Percentiles rank a stretch among this genome's conserved stretches.
phyloP scores from a whole-genome alignment of 192 early-diverging fungal genomes.

The Fimicolochytrium jonesii region DNA sequence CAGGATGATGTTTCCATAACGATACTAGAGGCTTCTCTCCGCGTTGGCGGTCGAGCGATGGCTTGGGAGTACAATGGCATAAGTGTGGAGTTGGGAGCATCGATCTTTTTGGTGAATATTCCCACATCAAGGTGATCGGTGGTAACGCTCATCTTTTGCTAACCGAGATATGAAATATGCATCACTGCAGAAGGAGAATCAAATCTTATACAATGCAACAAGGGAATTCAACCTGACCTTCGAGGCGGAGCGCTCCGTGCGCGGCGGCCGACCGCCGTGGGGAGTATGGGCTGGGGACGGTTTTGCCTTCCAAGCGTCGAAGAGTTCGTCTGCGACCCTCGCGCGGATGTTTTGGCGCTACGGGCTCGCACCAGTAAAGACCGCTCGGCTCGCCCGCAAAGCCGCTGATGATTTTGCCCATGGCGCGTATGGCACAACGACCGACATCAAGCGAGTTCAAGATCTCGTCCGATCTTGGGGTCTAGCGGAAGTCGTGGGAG shows the following conservation, averaged over 20 bases:
- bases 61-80: not conserved
- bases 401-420: slow-evolving; percentile 5
- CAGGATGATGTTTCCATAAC: not conserved
- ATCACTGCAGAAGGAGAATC: slow-evolving; percentile 10
- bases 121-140: not conserved
- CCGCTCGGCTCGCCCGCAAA: slow-evolving; percentile 1
- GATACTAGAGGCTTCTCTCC: slow-evolving; percentile 8
- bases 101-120: slow-evolving; percentile 4
- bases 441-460: not conserved
- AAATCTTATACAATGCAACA: slow-evolving; percentile 11
- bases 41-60: slow-evolving; percentile 13
- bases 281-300: slow-evolving; percentile 4
- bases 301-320: slow-evolving; percentile 11
- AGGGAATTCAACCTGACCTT: slow-evolving; percentile 8
- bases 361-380: slow-evolving; percentile 1
- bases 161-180: not conserved
- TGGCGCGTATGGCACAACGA: slow-evolving; percentile 7
- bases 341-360: slow-evolving; percentile 19
- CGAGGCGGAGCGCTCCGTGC: not conserved
- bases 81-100: slow-evolving; percentile 14
- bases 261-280: not conserved
- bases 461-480: too few relatives aligned
- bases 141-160: not conserved
- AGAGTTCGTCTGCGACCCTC: not conserved
- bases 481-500: not conserved